Conservation (phyloP, 2,329 filamentous ascomycete species). For the Exophiala phaeomuriformis region DNA sequence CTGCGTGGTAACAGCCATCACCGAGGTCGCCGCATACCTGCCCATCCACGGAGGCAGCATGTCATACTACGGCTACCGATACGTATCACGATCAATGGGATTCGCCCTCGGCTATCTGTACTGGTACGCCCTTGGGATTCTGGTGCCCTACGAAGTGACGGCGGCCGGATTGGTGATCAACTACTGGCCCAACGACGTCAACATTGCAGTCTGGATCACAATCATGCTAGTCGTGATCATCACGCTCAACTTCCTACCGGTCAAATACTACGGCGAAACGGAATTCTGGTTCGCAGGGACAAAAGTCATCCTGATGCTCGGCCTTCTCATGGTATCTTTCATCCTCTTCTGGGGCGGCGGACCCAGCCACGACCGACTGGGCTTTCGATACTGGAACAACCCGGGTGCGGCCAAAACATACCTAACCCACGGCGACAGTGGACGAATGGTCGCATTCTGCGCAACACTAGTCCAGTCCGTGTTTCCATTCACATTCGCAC, state of each 20-base stretch:
- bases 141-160: constrained; percentile 54
- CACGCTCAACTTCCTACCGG: constrained; percentile 42
- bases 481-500: constrained; percentile 51
- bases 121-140: constrained; percentile 43
- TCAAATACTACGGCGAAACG: constrained; percentile 47
- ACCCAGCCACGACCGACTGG: constrained; percentile 44
- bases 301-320: constrained; percentile 47
- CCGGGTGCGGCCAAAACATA: constrained; percentile 45
- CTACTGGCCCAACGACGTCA: constrained; percentile 48
- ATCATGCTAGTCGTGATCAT: constrained; percentile 55
- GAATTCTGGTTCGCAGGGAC: constrained; percentile 50
- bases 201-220: constrained; percentile 46
- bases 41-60: constrained; percentile 40
- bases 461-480: constrained; percentile 46
- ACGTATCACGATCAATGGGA: constrained; percentile 37
- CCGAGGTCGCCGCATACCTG: constrained; percentile 39
- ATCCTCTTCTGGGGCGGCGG: constrained; percentile 53
- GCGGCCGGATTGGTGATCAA: constrained; percentile 59
- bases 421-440: constrained; percentile 40
- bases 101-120: constrained; percentile 42
- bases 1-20: constrained; percentile 42
- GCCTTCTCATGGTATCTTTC: constrained; percentile 47
- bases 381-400: constrained; percentile 47
- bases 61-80: constrained; percentile 40
- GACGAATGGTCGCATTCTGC: constrained; percentile 48